A percentile compares a stretch with the other conserved stretches of the same genome.
These are phyloP conservation scores for Eucalyptus polyanthemos DNA, from an alignment of 345 rosid species.

Conservation along the genomic window DNA sequence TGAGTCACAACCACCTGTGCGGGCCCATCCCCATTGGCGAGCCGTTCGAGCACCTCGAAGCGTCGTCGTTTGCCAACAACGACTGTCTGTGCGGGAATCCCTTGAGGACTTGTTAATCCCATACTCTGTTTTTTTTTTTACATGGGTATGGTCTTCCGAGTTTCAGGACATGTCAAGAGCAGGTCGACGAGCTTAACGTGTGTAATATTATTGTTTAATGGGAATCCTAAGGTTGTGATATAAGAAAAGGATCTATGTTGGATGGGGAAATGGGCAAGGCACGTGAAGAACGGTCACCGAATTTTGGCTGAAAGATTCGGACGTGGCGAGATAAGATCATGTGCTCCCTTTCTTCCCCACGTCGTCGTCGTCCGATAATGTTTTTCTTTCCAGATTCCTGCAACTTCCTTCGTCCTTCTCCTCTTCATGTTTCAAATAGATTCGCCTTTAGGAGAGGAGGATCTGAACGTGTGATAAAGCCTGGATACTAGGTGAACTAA, in stretches of 20 bases:
- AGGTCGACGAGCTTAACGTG: neutral
- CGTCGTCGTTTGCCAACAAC: constrained; percentile 53
- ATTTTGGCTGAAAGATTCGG: neutral
- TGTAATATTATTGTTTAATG: neutral
- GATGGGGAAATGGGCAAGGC: neutral
- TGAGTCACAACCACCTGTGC: constrained; percentile 86
- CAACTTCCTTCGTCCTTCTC: neutral
- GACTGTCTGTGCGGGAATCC: constrained; percentile 89
- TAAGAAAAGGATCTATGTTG: neutral
- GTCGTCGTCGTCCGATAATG: neutral
- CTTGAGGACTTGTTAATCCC: constrained; percentile 37
- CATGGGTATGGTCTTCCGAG: neutral
- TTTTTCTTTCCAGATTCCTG: neutral
- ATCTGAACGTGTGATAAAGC: neutral
- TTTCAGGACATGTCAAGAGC: neutral
- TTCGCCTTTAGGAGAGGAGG: neutral
- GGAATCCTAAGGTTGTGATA: neutral
- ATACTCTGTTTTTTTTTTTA: neutral
- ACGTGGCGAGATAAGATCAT: neutral
- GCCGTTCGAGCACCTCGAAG: constrained; percentile 70
- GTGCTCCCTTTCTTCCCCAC: neutral
- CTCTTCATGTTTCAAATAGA: neutral
- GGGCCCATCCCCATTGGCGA: constrained; percentile 72
- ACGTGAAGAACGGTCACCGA: neutral
- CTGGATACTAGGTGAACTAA: neutral